These are phyloP conservation scores for Picochlorum costavermella DNA, from an alignment of 139 green algal genomes.

Conservation along the genomic window DNA sequence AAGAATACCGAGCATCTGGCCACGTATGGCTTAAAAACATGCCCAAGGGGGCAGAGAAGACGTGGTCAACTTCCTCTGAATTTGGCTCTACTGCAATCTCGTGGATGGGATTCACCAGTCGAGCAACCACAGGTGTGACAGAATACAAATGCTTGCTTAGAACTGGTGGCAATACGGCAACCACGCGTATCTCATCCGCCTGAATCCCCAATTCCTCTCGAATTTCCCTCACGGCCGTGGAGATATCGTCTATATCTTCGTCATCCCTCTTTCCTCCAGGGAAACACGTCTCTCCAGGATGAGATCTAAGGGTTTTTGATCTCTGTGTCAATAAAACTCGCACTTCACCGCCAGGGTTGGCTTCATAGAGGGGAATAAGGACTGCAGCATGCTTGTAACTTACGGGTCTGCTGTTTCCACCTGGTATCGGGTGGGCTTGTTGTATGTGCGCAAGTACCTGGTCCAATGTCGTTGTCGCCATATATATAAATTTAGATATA, in stretches of 20 bases:
- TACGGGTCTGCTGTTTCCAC: slow-evolving; percentile 3
- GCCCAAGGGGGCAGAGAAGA: slow-evolving; percentile 51
- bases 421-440: background rate
- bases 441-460: background rate
- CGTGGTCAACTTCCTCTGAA: slow-evolving; percentile 38
- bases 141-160: slow-evolving; percentile 60
- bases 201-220: slow-evolving; percentile 54
- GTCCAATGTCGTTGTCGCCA: background rate
- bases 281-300: slow-evolving; percentile 60
- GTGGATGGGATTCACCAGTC: slow-evolving; percentile 1
- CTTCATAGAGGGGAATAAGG: slow-evolving; percentile 54
- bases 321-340: slow-evolving; percentile 48
- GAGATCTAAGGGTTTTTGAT: background rate
- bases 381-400: slow-evolving; percentile 29
- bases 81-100: slow-evolving; percentile 24
- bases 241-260: slow-evolving; percentile 44
- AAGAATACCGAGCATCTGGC: background rate
- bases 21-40: slow-evolving; percentile 24
- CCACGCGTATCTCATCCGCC: slow-evolving; percentile 26
- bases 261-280: slow-evolving; percentile 64
- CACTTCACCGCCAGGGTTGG: slow-evolving; percentile 15
- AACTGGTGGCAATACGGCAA: slow-evolving; percentile 45
- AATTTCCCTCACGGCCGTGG: slow-evolving; percentile 59
- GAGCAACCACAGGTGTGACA: slow-evolving; percentile 59
- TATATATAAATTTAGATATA: too few species aligned